Evolutionary conservation across 345 rosid genomes (phyloP).

Genomic region (Citrus unshiu): DNA sequence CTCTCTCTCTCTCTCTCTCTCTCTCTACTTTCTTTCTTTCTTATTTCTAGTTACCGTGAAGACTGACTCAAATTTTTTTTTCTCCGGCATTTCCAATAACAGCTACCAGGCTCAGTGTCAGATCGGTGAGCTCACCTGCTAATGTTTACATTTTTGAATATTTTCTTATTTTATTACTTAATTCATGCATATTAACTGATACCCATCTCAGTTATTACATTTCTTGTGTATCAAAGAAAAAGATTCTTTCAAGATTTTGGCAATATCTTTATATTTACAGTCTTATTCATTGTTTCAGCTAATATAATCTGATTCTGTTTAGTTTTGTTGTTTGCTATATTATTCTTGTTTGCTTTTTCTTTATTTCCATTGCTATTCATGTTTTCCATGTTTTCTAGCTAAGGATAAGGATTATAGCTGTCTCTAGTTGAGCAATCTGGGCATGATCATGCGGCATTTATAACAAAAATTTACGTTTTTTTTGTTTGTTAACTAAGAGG

Average conservation of each 20-base stretch:
- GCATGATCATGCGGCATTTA: slow-evolving; percentile 28
- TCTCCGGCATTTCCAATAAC: slow-evolving; percentile 34
- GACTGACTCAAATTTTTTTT: slow-evolving; percentile 20
- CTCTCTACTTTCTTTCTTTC: background rate
- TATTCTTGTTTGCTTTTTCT: slow-evolving; percentile 7
- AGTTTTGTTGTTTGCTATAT: slow-evolving; percentile 8
- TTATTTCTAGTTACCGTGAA: slow-evolving; percentile 5
- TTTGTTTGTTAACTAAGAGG: slow-evolving; percentile 6
- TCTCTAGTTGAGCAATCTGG: slow-evolving; percentile 21
- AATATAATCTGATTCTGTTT: slow-evolving; percentile 9
- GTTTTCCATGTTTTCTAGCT: slow-evolving; percentile 14
- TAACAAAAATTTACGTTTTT: slow-evolving; percentile 20
- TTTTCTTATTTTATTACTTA: background rate
- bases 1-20: slow-evolving; percentile 17
- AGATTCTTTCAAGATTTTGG: slow-evolving; percentile 24
- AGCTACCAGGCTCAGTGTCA: slow-evolving; percentile 21
- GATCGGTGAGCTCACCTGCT: slow-evolving; percentile 35
- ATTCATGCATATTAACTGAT: slow-evolving; percentile 12
- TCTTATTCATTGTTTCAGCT: slow-evolving; percentile 7
- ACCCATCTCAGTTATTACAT: slow-evolving; percentile 20
- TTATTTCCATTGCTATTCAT: slow-evolving; percentile 16
- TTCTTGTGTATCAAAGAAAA: slow-evolving; percentile 12
- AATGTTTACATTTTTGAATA: background rate
- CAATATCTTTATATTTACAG: slow-evolving; percentile 20
- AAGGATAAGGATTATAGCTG: slow-evolving; percentile 13